Evolutionary conservation across 179 eudicot genomes (phyloP).

Genomic region (Amaranthus tricolor): DNA sequence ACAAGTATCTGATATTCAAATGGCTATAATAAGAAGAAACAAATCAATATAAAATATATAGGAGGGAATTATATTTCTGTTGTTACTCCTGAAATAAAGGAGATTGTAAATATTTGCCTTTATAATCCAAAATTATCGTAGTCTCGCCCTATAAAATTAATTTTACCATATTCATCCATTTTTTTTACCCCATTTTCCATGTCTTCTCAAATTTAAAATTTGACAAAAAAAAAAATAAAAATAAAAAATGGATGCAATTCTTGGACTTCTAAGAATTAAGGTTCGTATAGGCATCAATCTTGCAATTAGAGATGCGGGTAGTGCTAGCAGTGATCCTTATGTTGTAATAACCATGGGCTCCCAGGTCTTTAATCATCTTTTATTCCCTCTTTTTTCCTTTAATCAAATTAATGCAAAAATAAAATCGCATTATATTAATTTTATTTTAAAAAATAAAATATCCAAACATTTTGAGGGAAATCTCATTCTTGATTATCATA

Average conservation of each 20-base stretch:
- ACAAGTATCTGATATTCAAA: too few species aligned
- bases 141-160: background rate
- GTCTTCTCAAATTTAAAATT: background rate
- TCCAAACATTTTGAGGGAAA: too few species aligned
- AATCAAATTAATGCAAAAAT: background rate
- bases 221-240: background rate
- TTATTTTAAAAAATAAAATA: background rate
- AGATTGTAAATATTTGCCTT: background rate
- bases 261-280: constrained; percentile 14
- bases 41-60: too few species aligned
- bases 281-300: constrained; percentile 27
- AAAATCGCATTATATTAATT: background rate
- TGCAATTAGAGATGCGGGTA: constrained; percentile 23
- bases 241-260: background rate
- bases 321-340: constrained; percentile 31
- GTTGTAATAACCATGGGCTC: constrained; percentile 28
- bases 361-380: too few species aligned
- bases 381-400: background rate
- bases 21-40: too few species aligned
- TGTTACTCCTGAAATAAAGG: too few species aligned
- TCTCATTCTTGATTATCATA: too few species aligned
- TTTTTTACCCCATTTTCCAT: background rate
- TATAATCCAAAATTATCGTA: background rate
- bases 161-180: background rate
- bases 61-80: too few species aligned